Evolutionary conservation across 169 alveolate genomes (phyloP), one percentile per base, ranked within the genome.

Genomic region (Plasmodium chabaudi): DNA sequence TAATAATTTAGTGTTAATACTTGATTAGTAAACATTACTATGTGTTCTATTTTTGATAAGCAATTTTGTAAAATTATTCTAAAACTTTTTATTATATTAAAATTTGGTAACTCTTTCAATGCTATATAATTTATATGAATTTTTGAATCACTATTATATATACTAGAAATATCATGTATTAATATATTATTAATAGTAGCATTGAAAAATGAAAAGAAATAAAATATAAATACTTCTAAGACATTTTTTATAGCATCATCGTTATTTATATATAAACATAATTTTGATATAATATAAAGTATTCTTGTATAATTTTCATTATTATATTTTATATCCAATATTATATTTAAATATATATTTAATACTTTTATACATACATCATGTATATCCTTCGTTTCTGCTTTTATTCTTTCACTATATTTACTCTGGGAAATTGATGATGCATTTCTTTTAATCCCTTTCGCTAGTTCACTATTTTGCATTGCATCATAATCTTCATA

Each of bases 41-140:
- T 44, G n/a, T 46, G 42, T 10, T 86, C 87, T 34, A 86, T 46
- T 55, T 86, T 71, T n/a, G 27, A 9, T 42, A 71, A 42, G 23
- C 72, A 86, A 25, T 44, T 44, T 59, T 86, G 91, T 21, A 86
- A 59, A 10, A 70, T 47, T 9, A 59, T 59, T 69, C 91, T 59
- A 65, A 86, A 86, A 39, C 91, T 86, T 69, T 65, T 86, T 69
- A 86, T 86, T 44, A 86, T 17, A n/a, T 9, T 65, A 64, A 44
- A 65, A 63, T 68, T 49, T 6, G 91, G 91, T 27, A 86, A 2
- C 9, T 27, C 59, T 51, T 42, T 86, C 13, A 69, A 9, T 21
- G 46, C 71, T 13, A 15, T 46, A 72, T 86, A 69, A 39, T 56
- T 86, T 46, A 86, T 86, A 42, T 15, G 17, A 9, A 82, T 25